These are phyloP conservation scores for Bromus sterilis DNA, from an alignment of 176 grass and related monocot species.

Conservation along the genomic window DNA sequence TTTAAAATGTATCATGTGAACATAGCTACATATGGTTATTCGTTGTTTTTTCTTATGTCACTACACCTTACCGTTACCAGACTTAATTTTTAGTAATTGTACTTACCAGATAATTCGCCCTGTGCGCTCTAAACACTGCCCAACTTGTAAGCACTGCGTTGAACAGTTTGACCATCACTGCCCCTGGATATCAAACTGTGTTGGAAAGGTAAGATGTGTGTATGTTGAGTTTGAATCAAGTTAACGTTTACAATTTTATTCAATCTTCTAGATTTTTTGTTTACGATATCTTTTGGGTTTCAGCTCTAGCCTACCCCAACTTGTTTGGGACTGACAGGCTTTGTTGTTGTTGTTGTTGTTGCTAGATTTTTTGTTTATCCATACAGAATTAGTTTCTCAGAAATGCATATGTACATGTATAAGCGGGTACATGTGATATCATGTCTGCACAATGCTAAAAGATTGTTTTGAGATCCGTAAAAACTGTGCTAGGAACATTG, in stretches of 20 bases:
- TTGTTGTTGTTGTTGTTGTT: too few relatives aligned
- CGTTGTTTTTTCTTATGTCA: neutral
- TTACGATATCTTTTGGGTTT: too few relatives aligned
- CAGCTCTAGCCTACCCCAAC: too few relatives aligned
- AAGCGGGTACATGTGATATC: too few relatives aligned
- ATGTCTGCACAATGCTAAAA: too few relatives aligned
- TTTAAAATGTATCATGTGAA: neutral
- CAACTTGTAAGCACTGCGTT: conserved; percentile 81
- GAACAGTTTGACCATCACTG: conserved; percentile 97
- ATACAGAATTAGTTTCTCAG: too few relatives aligned
- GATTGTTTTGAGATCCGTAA: too few relatives aligned
- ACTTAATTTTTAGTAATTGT: conserved; percentile 16
- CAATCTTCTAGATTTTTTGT: too few relatives aligned
- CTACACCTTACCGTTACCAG: conserved; percentile 2
- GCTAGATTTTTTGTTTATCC: too few relatives aligned
- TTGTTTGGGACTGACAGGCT: too few relatives aligned
- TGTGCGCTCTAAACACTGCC: conserved; percentile 95
- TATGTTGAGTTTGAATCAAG: neutral
- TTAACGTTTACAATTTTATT: neutral
- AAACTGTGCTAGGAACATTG: too few relatives aligned
- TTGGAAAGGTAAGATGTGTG: conserved; percentile 70
- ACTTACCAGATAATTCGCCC: conserved; percentile 85
- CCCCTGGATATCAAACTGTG: conserved; percentile 97
- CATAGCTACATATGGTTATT: conserved; percentile 5
- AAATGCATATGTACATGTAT: too few relatives aligned